phyloP scores from a whole-genome alignment of 306 rosid genomes.

The Begonia masoniana region DNA sequence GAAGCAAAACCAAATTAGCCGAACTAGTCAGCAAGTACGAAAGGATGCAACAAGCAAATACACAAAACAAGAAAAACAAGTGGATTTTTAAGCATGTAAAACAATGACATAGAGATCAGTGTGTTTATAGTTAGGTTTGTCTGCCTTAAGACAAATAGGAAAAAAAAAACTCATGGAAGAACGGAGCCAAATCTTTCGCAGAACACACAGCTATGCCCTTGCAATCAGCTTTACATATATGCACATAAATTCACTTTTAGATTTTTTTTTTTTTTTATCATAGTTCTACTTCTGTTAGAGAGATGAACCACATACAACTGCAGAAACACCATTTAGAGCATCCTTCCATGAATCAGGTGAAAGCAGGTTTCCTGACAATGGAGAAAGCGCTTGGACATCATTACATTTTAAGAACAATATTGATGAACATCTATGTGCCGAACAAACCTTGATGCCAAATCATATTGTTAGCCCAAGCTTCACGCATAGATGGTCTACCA shows the following conservation, averaged over 20 bases:
- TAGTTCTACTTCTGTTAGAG: background rate
- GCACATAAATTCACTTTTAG: background rate
- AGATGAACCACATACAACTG: conserved; percentile 56
- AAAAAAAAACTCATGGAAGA: too few species aligned
- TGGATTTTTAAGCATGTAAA: too few species aligned
- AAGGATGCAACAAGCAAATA: too few species aligned
- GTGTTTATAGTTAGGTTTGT: too few species aligned
- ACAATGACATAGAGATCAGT: too few species aligned
- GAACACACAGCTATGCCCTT: background rate
- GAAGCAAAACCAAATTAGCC: background rate
- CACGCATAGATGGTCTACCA: conserved; percentile 70
- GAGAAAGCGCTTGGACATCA: conserved; percentile 13
- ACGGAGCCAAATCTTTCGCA: too few species aligned
- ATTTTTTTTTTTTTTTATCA: background rate
- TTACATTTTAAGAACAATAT: conserved; percentile 3
- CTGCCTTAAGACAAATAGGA: too few species aligned
- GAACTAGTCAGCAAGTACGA: background rate
- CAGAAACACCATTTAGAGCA: conserved; percentile 68
- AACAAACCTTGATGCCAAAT: conserved; percentile 76
- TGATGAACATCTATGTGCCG: conserved; percentile 5
- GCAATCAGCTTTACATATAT: background rate
- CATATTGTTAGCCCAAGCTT: conserved; percentile 59
- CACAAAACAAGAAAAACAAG: too few species aligned
- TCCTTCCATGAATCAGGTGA: conserved; percentile 68
- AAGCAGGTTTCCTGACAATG: conserved; percentile 71